Conservation (phyloP, 2,329 filamentous ascomycete species). For the Colletotrichum ledebouriae region DNA sequence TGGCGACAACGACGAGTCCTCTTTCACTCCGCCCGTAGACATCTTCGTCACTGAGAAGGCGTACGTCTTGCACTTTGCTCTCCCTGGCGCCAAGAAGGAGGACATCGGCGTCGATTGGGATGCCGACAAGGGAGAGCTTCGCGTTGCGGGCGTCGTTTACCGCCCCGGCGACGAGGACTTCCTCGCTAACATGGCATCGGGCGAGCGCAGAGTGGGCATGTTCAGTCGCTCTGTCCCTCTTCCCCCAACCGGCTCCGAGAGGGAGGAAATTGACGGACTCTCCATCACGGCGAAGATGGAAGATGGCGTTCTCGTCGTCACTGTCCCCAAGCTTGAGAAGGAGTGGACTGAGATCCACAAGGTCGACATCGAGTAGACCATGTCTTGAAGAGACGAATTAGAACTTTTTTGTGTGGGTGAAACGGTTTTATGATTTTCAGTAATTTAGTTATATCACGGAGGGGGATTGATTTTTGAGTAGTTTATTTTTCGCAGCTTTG, state of each 20-base stretch:
- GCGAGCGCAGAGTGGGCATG: conserved; percentile 79
- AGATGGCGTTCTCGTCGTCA: conserved; percentile 81
- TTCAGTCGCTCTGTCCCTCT: conserved; percentile 80
- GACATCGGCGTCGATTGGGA: conserved; percentile 85
- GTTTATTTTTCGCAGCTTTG: neutral
- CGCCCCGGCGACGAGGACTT: conserved; percentile 79
- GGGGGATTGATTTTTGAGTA: neutral
- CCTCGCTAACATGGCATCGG: conserved; percentile 70
- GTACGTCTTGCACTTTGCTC: conserved; percentile 80
- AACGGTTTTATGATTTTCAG: neutral
- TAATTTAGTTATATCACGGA: neutral
- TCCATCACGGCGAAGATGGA: conserved; percentile 81
- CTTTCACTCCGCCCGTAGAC: conserved; percentile 77
- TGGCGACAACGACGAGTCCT: conserved; percentile 48
- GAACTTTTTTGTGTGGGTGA: conserved; percentile 6
- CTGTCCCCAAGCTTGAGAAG: conserved; percentile 79
- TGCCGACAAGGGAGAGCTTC: conserved; percentile 73
- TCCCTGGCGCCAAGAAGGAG: conserved; percentile 84
- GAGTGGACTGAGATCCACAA: conserved; percentile 74
- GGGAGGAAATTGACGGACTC: conserved; percentile 74
- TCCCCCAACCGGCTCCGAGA: conserved; percentile 54
- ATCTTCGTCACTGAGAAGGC: conserved; percentile 77
- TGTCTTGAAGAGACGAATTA: neutral
- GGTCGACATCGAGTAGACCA: conserved; percentile 67
- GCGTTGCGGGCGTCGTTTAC: conserved; percentile 79